These are phyloP conservation scores for Acanthamoeba royreba DNA, from an alignment of 208 protist genomes.

Conservation along the genomic window DNA sequence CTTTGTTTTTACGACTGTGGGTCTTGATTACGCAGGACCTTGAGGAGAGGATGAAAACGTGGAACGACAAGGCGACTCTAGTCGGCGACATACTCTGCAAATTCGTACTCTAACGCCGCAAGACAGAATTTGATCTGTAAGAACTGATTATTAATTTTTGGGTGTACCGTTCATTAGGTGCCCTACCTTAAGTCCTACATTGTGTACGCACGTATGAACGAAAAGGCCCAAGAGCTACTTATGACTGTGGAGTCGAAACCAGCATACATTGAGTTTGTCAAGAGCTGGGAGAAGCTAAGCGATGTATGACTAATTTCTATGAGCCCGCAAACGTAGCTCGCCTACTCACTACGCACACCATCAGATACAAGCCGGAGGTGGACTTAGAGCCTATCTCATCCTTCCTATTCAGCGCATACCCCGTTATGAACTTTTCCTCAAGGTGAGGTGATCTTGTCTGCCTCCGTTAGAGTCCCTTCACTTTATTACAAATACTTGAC, in stretches of 20 bases:
- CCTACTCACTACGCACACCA: neutral
- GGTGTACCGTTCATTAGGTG: neutral
- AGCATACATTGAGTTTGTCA: neutral
- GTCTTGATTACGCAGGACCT: too few species aligned
- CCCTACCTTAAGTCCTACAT: neutral
- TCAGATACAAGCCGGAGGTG: neutral
- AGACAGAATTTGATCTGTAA: too few species aligned
- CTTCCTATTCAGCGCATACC: neutral
- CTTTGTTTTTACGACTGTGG: neutral
- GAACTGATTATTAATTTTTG: too few species aligned
- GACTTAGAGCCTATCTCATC: neutral
- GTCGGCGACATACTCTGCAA: neutral
- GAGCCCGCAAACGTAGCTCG: neutral
- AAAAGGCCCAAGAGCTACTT: neutral
- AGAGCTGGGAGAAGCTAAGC: neutral
- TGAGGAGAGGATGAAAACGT: neutral
- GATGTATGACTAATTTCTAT: too few species aligned
- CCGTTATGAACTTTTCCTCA: neutral
- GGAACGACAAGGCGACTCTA: neutral
- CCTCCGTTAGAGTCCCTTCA: too few species aligned
- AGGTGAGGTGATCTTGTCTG: neutral
- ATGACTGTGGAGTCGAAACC: neutral
- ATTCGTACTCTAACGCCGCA: neutral
- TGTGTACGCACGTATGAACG: neutral
- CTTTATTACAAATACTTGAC: neutral